Evolutionary conservation across 1,139 yeast genomes (phyloP).

Genomic region (Debaryomyces psychrophilus): DNA sequence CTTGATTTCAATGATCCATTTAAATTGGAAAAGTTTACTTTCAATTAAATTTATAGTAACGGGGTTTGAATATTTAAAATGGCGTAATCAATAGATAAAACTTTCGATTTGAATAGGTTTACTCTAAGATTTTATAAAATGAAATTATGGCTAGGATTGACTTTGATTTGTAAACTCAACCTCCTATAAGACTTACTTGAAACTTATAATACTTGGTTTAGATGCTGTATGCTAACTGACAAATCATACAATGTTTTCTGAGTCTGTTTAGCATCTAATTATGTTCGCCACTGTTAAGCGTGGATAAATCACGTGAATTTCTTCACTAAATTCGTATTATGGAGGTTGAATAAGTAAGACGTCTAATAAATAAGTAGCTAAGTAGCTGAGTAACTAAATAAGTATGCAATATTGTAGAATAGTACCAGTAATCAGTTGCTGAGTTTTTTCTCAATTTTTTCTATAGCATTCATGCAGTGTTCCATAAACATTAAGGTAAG

Average conservation of each 20-base stretch:
- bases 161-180: not conserved
- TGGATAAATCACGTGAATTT: constrained; percentile 3
- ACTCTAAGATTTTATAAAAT: not conserved
- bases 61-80: not conserved
- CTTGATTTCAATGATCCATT: constrained; percentile 1
- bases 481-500: constrained; percentile 93
- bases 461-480: constrained; percentile 73
- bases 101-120: not conserved
- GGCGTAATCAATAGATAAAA: constrained; percentile 1
- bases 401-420: not conserved
- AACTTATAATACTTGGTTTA: not conserved
- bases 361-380: constrained; percentile 3
- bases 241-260: not conserved
- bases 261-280: not conserved
- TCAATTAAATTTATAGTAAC: not conserved
- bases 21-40: not conserved
- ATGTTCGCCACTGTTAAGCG: constrained; percentile 6
- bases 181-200: not conserved
- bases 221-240: not conserved
- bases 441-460: constrained; percentile 22
- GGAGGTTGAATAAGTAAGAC: not conserved
- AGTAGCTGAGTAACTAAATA: not conserved
- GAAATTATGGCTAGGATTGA: not conserved
- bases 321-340: not conserved
- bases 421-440: not conserved